Base-by-base conservation (phyloP, 495 filamentous ascomycete genomes). In the Penicillium manginii region DNA sequence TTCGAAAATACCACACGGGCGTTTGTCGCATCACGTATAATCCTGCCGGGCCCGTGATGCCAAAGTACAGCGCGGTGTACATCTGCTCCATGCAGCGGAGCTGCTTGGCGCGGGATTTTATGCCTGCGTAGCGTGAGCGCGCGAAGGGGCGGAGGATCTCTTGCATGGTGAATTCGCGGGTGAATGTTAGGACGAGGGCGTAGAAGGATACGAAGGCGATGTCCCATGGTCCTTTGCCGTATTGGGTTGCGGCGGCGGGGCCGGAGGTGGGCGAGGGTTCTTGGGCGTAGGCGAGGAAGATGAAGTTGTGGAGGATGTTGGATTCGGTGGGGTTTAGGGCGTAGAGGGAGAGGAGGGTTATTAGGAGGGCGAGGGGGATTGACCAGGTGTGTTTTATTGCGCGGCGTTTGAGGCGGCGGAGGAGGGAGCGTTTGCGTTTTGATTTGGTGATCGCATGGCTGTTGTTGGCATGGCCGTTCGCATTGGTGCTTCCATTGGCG, bases 1-100 rank as follows among this genome's bases (percentile, higher is more conserved):
- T 92, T 66, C 92, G 88, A 78, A 96, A 97, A 69, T 96, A 96
- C 92, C 92, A 97, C 4, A 97, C 83, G 0, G 91, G 90, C 14
- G 89, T 89, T 40, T 81, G 78, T 49, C 78, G 85, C 93, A 97
- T 96, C 54, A 96, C 88, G 61, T 87, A 97, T 66, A 96, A 68
- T 15, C 92, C 92, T 18, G 79, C 81, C 1, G 92, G 91, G 4
- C 90, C 90, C 35, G 91, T 81, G 57, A 93, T 40, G n/a, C 71
- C 84, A 63, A 94, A 96, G 77, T 97, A 97, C 21, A 96, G 76
- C 22, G 88, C 92, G 8, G 92, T 93, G 75, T 97, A 97, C 70
- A 87, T 81, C 73, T 97, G 92, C 71, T 97, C 92, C 89, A 96
- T 92, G 77, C 92, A 96, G 31, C 92, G 86, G 7, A 85, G 75